Conservation (phyloP, 371 early-diverging fungal genomes). For the Synchytrium microbalum region DNA sequence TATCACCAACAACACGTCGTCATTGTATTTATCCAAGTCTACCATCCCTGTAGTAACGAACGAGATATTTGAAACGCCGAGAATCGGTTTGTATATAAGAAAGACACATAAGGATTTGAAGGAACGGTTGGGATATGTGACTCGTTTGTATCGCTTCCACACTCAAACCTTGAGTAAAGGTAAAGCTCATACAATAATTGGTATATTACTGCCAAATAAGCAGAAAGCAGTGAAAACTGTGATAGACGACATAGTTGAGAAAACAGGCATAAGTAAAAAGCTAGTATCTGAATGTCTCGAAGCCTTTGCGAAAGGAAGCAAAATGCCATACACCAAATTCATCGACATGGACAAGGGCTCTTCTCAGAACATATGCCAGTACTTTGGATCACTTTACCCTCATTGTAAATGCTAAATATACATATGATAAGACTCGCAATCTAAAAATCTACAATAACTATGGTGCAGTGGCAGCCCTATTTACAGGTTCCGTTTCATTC, state of each 20-base stretch:
- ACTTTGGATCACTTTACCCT: background rate
- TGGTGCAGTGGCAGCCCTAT: background rate
- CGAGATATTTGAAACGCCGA: background rate
- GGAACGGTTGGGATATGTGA: background rate
- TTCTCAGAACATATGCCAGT: background rate
- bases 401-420: background rate
- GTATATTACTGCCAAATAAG: background rate
- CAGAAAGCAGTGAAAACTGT: background rate
- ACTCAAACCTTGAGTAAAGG: background rate
- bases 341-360: background rate
- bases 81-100: background rate
- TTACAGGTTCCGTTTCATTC: no score
- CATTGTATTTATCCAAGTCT: background rate
- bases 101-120: background rate
- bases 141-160: background rate
- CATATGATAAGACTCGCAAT: background rate
- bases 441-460: background rate
- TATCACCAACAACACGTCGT: background rate
- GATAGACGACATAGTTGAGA: background rate
- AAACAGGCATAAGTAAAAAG: background rate
- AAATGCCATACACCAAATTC: background rate
- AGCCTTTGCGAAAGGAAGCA: background rate
- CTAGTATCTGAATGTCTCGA: background rate
- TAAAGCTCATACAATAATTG: background rate
- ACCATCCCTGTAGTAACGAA: background rate